Base-by-base conservation (phyloP, 495 filamentous ascomycete species). In the Podospora anserina region DNA sequence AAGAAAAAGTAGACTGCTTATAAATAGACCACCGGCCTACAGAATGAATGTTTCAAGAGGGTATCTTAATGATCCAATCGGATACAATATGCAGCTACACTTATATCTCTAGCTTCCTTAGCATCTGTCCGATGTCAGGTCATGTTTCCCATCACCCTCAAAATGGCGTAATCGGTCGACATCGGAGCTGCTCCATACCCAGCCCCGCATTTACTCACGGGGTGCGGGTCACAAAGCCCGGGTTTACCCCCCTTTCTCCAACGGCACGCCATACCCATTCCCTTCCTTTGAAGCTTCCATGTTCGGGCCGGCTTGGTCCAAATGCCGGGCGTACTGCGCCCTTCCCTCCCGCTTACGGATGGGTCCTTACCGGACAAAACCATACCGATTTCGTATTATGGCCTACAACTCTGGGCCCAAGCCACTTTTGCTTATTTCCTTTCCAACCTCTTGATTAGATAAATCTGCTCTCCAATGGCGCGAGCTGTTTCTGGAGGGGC, bases 121-220 rank as follows among this genome's bases (percentile, higher is more conserved):
- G 15, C 26, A 64, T 64, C 9, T 26, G 23, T 11, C 62, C 57
- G n/a, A 61, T 49, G 69, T 66, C 68, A 69, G 62, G 53, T 7
- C 27, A 63, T 64, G 27, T 66, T 67, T 63, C 56, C 61, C 11
- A 61, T 64, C 39, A 62, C 61, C 30, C 23, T 69, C 53, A 65
- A 69, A 56, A 75, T 77, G 72, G 75, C 74, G 74, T 71, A 76
- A 77, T 77, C 69, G 68, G 68, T 69, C 68, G 60, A 71, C 71
- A 74, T 74, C 72, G 71, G 74, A 32, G 16, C 49, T 58, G 62
- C 71, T 69, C 71, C 73, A 23, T 69, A 71, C 34, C 57, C 61
- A 1, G 19, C 44, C 57, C 57, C 66, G 62, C 72, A 65, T 11
- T 53, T 34, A 18, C 39, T 60, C 61, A 54, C 61, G n/a, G 71